phyloP scores from a whole-genome alignment of 768 basidiomycete species.

The Mrakia frigida region DNA sequence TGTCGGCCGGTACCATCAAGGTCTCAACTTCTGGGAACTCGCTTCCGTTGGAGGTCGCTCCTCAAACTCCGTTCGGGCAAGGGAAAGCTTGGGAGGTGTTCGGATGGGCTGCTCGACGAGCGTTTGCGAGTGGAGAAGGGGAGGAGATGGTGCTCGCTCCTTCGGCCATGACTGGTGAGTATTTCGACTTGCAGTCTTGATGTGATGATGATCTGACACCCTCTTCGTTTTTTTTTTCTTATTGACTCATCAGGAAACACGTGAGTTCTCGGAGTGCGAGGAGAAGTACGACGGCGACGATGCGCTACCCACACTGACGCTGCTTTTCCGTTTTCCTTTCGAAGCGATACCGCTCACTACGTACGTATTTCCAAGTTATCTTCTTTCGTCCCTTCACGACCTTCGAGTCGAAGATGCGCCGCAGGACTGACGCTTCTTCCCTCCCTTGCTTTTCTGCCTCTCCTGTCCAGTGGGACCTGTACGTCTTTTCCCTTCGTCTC shows the following conservation, averaged over 20 bases:
- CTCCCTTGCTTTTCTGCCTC: not conserved
- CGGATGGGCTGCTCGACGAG: conserved; percentile 24
- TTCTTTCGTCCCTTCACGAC: not conserved
- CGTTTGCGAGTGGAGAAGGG: conserved; percentile 17
- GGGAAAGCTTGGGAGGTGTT: conserved; percentile 30
- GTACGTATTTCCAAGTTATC: not conserved
- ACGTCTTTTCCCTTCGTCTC: conserved; percentile 5
- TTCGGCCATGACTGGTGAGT: conserved; percentile 5
- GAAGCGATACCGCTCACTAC: conserved; percentile 29
- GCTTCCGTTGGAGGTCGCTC: not conserved
- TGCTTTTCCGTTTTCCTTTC: not conserved
- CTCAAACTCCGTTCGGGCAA: conserved; percentile 15
- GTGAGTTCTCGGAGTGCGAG: not conserved
- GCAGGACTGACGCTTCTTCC: too few species aligned
- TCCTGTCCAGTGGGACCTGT: conserved; percentile 18
- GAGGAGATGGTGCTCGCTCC: conserved; percentile 27
- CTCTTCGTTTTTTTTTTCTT: not conserved
- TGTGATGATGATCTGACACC: too few species aligned
- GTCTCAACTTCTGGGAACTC: conserved; percentile 9
- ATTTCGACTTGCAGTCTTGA: too few species aligned
- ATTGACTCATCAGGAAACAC: conserved; percentile 13
- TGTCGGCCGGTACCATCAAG: conserved; percentile 2
- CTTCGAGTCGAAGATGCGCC: too few species aligned
- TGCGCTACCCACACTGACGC: not conserved
- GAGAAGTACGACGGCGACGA: too few species aligned